Evolutionary conservation across 2,329 filamentous ascomycete species (phyloP).

Genomic region (Pseudodiploospora longispora): DNA sequence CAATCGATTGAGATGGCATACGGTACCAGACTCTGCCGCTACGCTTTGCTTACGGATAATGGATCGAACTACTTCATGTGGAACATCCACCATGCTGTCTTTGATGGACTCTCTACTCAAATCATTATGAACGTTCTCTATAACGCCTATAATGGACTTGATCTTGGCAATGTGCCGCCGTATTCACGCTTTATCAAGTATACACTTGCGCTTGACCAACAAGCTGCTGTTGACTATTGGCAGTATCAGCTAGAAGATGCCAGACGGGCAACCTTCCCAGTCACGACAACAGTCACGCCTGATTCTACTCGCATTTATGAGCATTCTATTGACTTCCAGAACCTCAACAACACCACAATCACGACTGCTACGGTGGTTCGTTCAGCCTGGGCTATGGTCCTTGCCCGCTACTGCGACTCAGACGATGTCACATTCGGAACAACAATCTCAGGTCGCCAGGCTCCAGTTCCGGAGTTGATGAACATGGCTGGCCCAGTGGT

Average conservation of each 20-base stretch:
- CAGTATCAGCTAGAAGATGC: neutral
- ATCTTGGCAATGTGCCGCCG: neutral
- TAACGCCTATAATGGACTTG: slow-evolving; percentile 3
- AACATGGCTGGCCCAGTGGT: slow-evolving; percentile 1
- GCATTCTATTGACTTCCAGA: too few relatives aligned
- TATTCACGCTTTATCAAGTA: slow-evolving; percentile 3
- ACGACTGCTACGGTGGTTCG: slow-evolving; percentile 1
- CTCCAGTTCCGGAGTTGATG: neutral
- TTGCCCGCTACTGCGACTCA: neutral
- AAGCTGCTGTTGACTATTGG: slow-evolving; percentile 3
- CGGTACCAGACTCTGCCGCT: neutral
- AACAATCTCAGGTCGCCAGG: slow-evolving; percentile 1
- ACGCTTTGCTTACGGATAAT: neutral
- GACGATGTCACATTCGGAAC: slow-evolving; percentile 2
- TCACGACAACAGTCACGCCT: neutral
- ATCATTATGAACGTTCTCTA: slow-evolving; percentile 1
- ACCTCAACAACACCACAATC: neutral
- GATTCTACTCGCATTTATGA: slow-evolving; percentile 2
- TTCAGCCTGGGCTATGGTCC: slow-evolving; percentile 1
- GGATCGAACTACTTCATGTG: neutral
- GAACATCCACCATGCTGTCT: slow-evolving; percentile 4
- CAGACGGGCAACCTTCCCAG: slow-evolving; percentile 1
- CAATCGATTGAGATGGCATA: neutral
- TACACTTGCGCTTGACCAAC: slow-evolving; percentile 2
- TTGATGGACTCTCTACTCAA: slow-evolving; percentile 10